A percentile compares a stretch with the other conserved stretches of the same genome.
Evolutionary conservation across 2,329 filamentous ascomycete species (phyloP).

Genomic region (Fusarium albosuccineum): DNA sequence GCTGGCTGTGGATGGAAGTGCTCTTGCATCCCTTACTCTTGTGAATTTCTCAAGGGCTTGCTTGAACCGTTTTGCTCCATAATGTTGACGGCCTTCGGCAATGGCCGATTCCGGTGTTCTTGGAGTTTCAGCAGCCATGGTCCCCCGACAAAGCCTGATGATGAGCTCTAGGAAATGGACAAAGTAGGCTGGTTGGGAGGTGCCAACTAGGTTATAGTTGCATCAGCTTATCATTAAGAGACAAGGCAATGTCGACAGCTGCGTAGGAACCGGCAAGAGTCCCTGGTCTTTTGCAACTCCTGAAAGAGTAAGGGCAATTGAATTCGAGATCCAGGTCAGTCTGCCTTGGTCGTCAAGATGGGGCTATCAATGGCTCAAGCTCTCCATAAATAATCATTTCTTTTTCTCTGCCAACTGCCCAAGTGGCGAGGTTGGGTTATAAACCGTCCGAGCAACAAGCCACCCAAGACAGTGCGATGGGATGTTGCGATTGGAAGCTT

Average conservation of each 20-base stretch:
- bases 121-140: conserved; percentile 30
- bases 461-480: not conserved
- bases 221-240: not conserved
- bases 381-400: not conserved
- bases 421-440: conserved; percentile 19
- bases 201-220: not conserved
- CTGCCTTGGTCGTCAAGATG: conserved; percentile 12
- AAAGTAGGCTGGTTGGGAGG: not conserved
- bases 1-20: not conserved
- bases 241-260: not conserved
- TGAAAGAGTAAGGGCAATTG: not conserved
- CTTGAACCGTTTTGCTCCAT: conserved; percentile 51
- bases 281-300: not conserved
- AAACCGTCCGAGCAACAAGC: not conserved
- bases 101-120: conserved; percentile 48
- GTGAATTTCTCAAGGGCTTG: conserved; percentile 55
- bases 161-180: not conserved
- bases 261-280: not conserved
- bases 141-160: not conserved
- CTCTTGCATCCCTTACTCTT: conserved; percentile 40
- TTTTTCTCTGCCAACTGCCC: not conserved
- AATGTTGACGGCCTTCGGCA: conserved; percentile 50
- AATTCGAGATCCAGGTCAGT: not conserved
- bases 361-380: not conserved
- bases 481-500: conserved; percentile 10